Base-by-base conservation (phyloP, 2,329 filamentous ascomycete genomes). In the Cercospora zeae-maydis region DNA sequence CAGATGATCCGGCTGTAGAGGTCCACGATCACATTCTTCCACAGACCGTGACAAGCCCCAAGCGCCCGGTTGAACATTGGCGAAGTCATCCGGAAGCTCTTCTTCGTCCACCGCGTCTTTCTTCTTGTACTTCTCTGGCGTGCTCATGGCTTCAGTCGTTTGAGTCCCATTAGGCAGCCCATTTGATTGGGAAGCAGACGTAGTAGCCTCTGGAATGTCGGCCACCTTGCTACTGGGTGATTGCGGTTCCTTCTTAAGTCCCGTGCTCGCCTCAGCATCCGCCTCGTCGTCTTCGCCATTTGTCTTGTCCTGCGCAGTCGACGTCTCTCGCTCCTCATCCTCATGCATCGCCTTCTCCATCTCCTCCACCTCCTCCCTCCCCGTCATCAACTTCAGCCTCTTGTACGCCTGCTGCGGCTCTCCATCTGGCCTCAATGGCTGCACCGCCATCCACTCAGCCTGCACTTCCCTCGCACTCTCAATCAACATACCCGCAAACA, bases 401-500 rank as follows among this genome's bases (percentile, higher is more conserved):
- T 71, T 69, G 42, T 66, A 70, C 2, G 79, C 78, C 13, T 79
- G 78, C 6, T 76, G 78, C 1, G 81, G 78, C 33, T 83, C 71
- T 8, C 85, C 84, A 63, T 75, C 73, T 21, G 72, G 64, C 45
- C 72, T 80, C 74, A 88, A 86, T 63, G 80, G 82, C 13, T 78
- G 75, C 5, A 83, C 81, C 1, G 81, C 79, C 33, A 88, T 79
- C 88, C 88, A 91, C 76, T 93, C 88, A 63, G 82, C 81, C 72
- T 92, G 90, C 10, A 92, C 84, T 47, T 84, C 82, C 57, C 89
- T 83, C 9, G 90, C 89, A 54, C 82, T 79, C 74, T 92, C 89
- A 66, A 93, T 88, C 53, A 93, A 81, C 66, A 92, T 88, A 58
- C 89, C 90, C 3, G 90, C 84, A 73, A 91, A 92, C 64, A 91